Evolutionary conservation across 352 stramenopile genomes (phyloP).

Genomic region (Globisporangium viniferum): DNA sequence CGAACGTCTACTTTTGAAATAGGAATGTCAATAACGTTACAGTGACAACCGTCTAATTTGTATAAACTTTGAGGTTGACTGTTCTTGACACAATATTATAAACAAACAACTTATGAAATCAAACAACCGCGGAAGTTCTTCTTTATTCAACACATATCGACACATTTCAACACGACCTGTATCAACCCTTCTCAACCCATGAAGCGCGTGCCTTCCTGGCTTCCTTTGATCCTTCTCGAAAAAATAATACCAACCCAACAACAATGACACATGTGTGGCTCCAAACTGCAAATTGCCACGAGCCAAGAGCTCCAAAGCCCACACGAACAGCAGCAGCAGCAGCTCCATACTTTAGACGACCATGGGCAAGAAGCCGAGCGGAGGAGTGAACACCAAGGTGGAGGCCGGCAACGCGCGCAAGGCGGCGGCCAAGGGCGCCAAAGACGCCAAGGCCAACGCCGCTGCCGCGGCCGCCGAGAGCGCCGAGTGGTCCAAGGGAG

Average conservation of each 20-base stretch:
- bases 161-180: too few species aligned
- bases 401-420: neutral
- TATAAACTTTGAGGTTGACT: too few species aligned
- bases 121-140: too few species aligned
- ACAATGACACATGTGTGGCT: neutral
- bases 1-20: too few species aligned
- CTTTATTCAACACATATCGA: too few species aligned
- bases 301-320: neutral
- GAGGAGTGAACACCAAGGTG: neutral
- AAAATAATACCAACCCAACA: neutral
- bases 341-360: neutral
- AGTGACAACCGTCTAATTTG: too few species aligned
- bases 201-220: neutral
- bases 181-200: neutral
- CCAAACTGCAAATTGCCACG: neutral
- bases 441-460: slow-evolving; percentile 33
- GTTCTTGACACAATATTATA: too few species aligned
- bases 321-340: neutral
- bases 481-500: neutral
- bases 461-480: neutral
- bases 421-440: neutral
- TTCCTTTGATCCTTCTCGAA: neutral
- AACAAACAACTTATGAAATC: too few species aligned
- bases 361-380: neutral
- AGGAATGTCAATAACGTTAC: too few species aligned